A percentile compares a stretch with the other conserved stretches of the same genome.
These are phyloP conservation scores for Phaeotremella skinneri DNA, from an alignment of 768 basidiomycete species.

Conservation along the genomic window DNA sequence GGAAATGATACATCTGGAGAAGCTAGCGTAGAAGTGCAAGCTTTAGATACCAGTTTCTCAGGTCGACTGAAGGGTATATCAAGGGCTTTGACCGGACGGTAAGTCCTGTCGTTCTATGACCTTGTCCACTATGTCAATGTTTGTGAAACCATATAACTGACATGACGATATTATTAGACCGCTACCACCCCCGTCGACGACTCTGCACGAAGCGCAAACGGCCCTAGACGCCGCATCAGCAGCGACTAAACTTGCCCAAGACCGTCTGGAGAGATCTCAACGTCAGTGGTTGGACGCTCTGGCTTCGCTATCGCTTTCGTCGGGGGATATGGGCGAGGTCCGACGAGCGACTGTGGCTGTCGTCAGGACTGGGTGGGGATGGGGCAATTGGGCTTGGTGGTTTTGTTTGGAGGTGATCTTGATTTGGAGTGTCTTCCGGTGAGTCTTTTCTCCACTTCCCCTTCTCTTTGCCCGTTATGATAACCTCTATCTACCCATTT, in stretches of 20 bases:
- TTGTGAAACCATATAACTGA: background rate
- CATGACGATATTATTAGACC: background rate
- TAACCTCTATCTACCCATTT: background rate
- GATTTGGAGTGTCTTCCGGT: conserved; percentile 44
- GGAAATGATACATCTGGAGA: background rate
- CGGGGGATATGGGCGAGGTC: background rate
- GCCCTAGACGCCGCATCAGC: conserved; percentile 18
- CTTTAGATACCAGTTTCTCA: conserved; percentile 20
- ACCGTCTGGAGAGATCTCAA: conserved; percentile 22
- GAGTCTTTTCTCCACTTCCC: too few species aligned
- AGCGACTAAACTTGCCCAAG: conserved; percentile 11
- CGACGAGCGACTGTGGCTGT: background rate
- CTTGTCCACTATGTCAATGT: background rate
- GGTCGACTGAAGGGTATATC: conserved; percentile 6
- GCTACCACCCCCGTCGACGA: background rate
- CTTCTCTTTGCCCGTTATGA: background rate
- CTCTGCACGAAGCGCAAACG: conserved; percentile 12
- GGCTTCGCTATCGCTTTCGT: conserved; percentile 4
- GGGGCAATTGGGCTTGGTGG: conserved; percentile 44
- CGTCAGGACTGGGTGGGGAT: conserved; percentile 24
- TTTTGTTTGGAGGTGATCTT: conserved; percentile 31
- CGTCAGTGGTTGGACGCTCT: conserved; percentile 34
- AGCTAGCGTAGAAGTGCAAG: background rate
- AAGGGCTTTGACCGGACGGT: conserved; percentile 1
- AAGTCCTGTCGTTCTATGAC: background rate